These are phyloP conservation scores for Suhomyces prunicola DNA, from an alignment of 805 yeast genomes.

Conservation along the genomic window DNA sequence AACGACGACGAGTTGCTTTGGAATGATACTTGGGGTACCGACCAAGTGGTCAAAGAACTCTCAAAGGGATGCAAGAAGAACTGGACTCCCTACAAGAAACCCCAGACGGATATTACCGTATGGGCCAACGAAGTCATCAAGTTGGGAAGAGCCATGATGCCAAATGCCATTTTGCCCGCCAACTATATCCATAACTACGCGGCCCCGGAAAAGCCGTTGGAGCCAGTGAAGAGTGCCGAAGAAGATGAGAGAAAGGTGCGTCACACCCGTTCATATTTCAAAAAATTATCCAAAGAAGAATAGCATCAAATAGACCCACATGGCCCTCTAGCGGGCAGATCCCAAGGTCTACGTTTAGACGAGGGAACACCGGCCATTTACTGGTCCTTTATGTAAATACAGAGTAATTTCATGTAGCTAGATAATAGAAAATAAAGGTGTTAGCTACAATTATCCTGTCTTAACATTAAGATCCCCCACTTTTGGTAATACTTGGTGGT, in stretches of 20 bases:
- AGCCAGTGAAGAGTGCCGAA: conserved; percentile 11
- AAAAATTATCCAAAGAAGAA: conserved; percentile 15
- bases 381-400: not conserved
- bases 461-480: too few species aligned
- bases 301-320: not conserved
- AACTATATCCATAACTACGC: conserved; percentile 32
- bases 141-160: conserved; percentile 62
- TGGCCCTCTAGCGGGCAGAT: too few species aligned
- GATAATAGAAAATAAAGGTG: not conserved
- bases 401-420: not conserved
- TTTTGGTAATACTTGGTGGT: too few species aligned
- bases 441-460: too few species aligned
- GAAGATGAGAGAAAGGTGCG: conserved; percentile 29
- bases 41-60: conserved; percentile 60
- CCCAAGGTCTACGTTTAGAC: too few species aligned
- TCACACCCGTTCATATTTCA: conserved; percentile 39
- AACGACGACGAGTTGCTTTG: conserved; percentile 43
- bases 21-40: conserved; percentile 64
- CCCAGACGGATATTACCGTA: conserved; percentile 47
- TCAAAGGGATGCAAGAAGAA: conserved; percentile 63
- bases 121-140: conserved; percentile 67
- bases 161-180: conserved; percentile 42
- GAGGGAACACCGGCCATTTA: not conserved
- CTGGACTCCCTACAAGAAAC: conserved; percentile 60
- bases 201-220: conserved; percentile 16